These are phyloP conservation scores for Tricholomella constricta DNA, from an alignment of 768 basidiomycete genomes.

Conservation along the genomic window DNA sequence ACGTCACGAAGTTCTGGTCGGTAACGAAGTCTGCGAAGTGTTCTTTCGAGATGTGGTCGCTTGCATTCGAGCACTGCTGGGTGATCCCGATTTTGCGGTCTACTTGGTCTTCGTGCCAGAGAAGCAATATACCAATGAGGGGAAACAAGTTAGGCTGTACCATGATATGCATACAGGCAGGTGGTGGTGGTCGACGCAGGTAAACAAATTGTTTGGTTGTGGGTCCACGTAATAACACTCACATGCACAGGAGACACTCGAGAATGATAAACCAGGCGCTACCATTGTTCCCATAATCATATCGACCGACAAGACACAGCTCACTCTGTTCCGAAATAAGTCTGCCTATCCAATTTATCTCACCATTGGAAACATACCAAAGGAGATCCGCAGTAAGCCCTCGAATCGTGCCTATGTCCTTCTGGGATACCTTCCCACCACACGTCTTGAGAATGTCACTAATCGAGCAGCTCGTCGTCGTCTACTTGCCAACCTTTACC, in stretches of 20 bases:
- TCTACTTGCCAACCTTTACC: conserved; percentile 35
- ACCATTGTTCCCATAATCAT: conserved; percentile 45
- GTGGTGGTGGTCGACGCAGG: conserved; percentile 57
- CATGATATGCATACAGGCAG: conserved; percentile 48
- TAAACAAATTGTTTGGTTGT: conserved; percentile 20
- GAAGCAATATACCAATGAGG: conserved; percentile 34
- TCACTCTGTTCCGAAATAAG: conserved; percentile 43
- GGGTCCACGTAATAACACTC: background rate
- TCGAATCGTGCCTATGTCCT: conserved; percentile 36
- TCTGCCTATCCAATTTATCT: conserved; percentile 49
- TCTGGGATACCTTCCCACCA: conserved; percentile 42
- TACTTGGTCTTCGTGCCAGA: conserved; percentile 37
- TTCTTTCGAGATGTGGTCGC: conserved; percentile 36
- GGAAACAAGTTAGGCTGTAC: conserved; percentile 28
- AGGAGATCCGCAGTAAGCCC: conserved; percentile 39
- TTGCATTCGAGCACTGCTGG: conserved; percentile 28
- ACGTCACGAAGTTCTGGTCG: conserved; percentile 27
- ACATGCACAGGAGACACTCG: conserved; percentile 20
- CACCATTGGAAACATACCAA: conserved; percentile 48
- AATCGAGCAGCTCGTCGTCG: conserved; percentile 27
- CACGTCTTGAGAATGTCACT: conserved; percentile 32
- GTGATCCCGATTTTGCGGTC: conserved; percentile 32
- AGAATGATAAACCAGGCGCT: conserved; percentile 22
- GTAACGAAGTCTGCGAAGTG: conserved; percentile 29
- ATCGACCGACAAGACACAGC: conserved; percentile 46